Evolutionary conservation across 441 rosid genomes (phyloP).

Genomic region (Kokia cookei): DNA sequence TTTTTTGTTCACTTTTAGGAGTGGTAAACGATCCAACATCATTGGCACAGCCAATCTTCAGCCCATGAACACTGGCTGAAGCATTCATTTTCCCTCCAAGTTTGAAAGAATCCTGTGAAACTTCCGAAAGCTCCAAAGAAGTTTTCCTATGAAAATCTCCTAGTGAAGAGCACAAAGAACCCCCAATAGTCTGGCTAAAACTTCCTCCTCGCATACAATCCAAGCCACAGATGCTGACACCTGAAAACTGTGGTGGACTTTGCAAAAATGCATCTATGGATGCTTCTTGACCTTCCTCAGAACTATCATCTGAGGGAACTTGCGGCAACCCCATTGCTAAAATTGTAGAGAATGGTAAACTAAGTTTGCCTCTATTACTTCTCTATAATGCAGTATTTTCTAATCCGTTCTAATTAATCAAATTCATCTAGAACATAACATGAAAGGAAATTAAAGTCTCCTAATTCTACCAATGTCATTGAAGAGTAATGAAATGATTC

Average conservation of each 20-base stretch:
- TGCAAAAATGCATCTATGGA: constrained; percentile 38
- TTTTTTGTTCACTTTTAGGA: constrained; percentile 26
- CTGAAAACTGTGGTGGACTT: constrained; percentile 40
- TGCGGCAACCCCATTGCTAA: constrained; percentile 80
- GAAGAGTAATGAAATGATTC: background rate
- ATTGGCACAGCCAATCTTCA: constrained; percentile 34
- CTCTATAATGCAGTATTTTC: background rate
- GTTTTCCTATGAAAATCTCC: constrained; percentile 53
- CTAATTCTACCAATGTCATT: background rate
- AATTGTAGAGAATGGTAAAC: constrained; percentile 8
- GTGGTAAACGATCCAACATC: constrained; percentile 23
- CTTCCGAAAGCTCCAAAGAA: constrained; percentile 36
- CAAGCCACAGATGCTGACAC: constrained; percentile 43
- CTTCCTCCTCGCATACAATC: constrained; percentile 43
- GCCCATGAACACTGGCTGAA: constrained; percentile 37
- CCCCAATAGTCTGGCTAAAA: constrained; percentile 18
- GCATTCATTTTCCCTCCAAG: constrained; percentile 21
- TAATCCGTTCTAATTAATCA: constrained; percentile 4
- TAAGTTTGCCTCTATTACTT: constrained; percentile 17
- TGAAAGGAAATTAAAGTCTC: background rate
- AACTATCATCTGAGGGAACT: constrained; percentile 44
- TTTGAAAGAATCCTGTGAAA: constrained; percentile 33
- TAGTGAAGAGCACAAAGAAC: constrained; percentile 29
- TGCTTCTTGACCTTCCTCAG: constrained; percentile 37
- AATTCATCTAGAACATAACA: background rate